Evolutionary conservation across 768 basidiomycete genomes (phyloP).

Genomic region (Trametes cinnabarina): DNA sequence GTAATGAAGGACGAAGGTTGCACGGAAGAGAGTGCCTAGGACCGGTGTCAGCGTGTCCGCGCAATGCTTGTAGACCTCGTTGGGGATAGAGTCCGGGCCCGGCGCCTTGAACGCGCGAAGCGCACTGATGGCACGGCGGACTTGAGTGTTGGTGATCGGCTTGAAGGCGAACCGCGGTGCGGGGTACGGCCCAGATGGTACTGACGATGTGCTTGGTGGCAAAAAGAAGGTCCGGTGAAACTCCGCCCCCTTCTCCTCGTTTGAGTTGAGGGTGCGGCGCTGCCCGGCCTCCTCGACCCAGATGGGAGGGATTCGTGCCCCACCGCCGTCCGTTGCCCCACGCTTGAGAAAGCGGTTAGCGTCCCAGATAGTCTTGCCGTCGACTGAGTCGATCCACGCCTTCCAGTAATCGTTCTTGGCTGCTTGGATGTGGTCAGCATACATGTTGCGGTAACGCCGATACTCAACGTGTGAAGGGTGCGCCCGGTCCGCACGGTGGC

Average conservation of each 20-base stretch:
- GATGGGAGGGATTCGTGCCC: constrained; percentile 22
- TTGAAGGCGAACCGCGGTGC: constrained; percentile 19
- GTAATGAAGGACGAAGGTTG: constrained; percentile 27
- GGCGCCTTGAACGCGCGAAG: constrained; percentile 38
- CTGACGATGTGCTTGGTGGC: background rate
- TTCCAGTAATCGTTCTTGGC: constrained; percentile 28
- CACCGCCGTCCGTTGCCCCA: constrained; percentile 11
- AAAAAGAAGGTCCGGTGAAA: constrained; percentile 33
- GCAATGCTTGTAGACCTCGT: constrained; percentile 33
- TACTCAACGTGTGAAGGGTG: constrained; percentile 21
- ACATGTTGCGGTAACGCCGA: constrained; percentile 15
- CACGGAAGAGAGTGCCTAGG: constrained; percentile 30
- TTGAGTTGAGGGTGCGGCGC: background rate
- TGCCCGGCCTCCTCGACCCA: background rate
- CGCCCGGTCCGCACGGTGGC: background rate
- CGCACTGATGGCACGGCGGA: constrained; percentile 24
- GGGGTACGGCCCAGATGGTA: constrained; percentile 24
- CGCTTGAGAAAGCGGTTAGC: constrained; percentile 13
- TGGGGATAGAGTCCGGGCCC: constrained; percentile 30
- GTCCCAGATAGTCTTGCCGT: constrained; percentile 23
- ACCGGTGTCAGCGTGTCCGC: constrained; percentile 25
- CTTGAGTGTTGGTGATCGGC: constrained; percentile 27
- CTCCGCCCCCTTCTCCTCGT: constrained; percentile 18
- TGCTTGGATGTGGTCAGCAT: constrained; percentile 11
- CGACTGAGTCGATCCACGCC: constrained; percentile 22